A percentile compares a stretch with the other conserved stretches of the same genome.
These are phyloP conservation scores for Skeletonema menzelii DNA, from an alignment of 108 stramenopile species.

Conservation along the genomic window DNA sequence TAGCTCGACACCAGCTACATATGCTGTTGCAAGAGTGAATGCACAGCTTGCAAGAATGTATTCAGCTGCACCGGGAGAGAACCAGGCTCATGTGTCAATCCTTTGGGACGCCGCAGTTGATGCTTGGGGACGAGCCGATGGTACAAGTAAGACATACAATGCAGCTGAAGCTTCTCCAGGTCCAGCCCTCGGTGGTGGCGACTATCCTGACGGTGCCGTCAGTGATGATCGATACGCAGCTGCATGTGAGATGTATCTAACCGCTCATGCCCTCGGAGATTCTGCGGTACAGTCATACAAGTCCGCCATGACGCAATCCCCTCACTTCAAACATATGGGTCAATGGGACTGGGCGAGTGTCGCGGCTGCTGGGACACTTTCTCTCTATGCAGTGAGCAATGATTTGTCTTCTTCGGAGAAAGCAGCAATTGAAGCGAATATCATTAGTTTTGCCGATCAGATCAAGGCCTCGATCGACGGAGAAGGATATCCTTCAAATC, in stretches of 20 bases:
- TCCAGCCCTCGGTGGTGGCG: constrained; percentile 21
- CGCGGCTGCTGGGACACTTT: constrained; percentile 25
- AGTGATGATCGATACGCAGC: constrained; percentile 27
- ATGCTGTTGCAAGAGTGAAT: constrained; percentile 33
- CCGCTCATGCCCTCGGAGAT: constrained; percentile 27
- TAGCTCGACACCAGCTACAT: constrained; percentile 27
- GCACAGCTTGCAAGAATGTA: constrained; percentile 34
- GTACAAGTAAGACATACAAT: constrained; percentile 26
- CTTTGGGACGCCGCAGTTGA: constrained; percentile 22
- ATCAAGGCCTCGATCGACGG: constrained; percentile 13
- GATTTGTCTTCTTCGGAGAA: constrained; percentile 20
- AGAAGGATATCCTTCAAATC: constrained; percentile 24
- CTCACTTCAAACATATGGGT: constrained; percentile 6
- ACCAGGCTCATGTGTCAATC: not conserved
- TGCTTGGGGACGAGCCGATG: constrained; percentile 27
- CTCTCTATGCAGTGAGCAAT: constrained; percentile 26
- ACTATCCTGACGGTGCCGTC: constrained; percentile 24
- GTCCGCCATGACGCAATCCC: constrained; percentile 14
- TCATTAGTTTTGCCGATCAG: constrained; percentile 18
- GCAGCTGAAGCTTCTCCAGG: constrained; percentile 30
- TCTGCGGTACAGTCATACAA: constrained; percentile 1
- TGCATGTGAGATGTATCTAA: constrained; percentile 34
- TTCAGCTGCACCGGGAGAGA: constrained; percentile 5
- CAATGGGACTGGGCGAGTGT: constrained; percentile 38
- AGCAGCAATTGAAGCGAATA: constrained; percentile 16